Base-by-base conservation (phyloP, 495 filamentous ascomycete genomes). In the Margaritispora aquatica region DNA sequence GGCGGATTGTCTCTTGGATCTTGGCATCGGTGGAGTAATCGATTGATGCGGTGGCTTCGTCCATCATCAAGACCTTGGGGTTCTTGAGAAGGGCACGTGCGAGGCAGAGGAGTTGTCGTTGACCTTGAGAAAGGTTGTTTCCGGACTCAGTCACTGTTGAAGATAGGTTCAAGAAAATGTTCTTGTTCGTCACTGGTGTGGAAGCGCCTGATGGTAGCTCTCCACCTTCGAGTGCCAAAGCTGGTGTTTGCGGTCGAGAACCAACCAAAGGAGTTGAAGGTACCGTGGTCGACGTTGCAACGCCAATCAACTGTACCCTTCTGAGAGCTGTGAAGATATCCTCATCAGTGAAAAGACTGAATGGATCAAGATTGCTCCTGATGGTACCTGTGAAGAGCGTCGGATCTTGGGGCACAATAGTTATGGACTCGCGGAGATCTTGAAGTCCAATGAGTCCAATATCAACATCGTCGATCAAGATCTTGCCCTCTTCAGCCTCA, bases 391-490 rank as follows among this genome's bases (percentile, higher is more conserved):
- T 94, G 72, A 99, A 99, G 1, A 99, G 80, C 0, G 95, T 99
- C 2, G 95, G 95, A 66, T 98, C 95, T 75, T 99, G 95, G 26
- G 95, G 95, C 22, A 99, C 95, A 68, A 99, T 97, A 1, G 95
- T 97, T 68, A 99, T 95, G 8, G 88, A 83, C 74, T 96, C 88
- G 46, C 95, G 85, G 59, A 99, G 80, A 73, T 97, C 93, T 52
- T 87, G 88, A 24, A 97, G 80, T 7, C 95, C 95, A 63, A 97
- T 97, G 51, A 75, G 74, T 46, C 89, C 84, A 66, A 97, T 91
- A 68, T 97, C 90, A 23, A 99, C 76, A 51, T 83, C 88, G 64
- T 99, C 95, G 54, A 99, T 90, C 8, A 92, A 59, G 58, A 99
- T 97, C 67, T 87, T 88, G 57, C 95, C 95, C 48, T 83, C 80